phyloP scores from a whole-genome alignment of 306 rosid species.

The Hippophae tibetana region DNA sequence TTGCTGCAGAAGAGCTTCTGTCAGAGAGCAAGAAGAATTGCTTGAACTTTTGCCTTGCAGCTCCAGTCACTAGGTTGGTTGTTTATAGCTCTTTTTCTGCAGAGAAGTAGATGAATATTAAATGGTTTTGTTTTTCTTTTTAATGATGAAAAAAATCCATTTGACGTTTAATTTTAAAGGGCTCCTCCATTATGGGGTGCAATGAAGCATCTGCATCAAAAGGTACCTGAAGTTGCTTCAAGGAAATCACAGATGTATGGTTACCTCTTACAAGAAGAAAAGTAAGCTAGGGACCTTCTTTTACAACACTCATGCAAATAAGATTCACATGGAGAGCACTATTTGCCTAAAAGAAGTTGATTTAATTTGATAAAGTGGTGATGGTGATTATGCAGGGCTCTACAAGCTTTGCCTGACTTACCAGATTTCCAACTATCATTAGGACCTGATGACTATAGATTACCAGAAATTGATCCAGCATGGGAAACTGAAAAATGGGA shows the following conservation, averaged over 20 bases:
- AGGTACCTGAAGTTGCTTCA: slow-evolving; percentile 87
- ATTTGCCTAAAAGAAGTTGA: background rate
- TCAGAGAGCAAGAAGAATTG: slow-evolving; percentile 77
- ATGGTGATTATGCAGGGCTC: slow-evolving; percentile 43
- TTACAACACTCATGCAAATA: background rate
- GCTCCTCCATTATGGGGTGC: slow-evolving; percentile 87
- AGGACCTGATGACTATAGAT: slow-evolving; percentile 66
- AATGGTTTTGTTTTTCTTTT: background rate
- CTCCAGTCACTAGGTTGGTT: slow-evolving; percentile 78
- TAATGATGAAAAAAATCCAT: background rate
- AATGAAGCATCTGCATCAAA: slow-evolving; percentile 68
- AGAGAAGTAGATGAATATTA: background rate
- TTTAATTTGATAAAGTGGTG: background rate
- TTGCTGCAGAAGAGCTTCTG: slow-evolving; percentile 79
- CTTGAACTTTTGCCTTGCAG: slow-evolving; percentile 74
- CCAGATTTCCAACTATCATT: slow-evolving; percentile 87
- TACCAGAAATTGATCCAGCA: slow-evolving; percentile 57
- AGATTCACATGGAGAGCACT: slow-evolving; percentile 2
- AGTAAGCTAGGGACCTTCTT: slow-evolving; percentile 36
- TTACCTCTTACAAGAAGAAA: slow-evolving; percentile 74
- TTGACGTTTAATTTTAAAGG: slow-evolving; percentile 25
- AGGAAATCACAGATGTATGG: slow-evolving; percentile 82
- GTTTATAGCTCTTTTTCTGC: background rate
- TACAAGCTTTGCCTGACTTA: slow-evolving; percentile 69
- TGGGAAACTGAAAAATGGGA: slow-evolving; percentile 69